Base-by-base conservation (phyloP, 2,329 filamentous ascomycete species). In the Apiospora pterosperma region DNA sequence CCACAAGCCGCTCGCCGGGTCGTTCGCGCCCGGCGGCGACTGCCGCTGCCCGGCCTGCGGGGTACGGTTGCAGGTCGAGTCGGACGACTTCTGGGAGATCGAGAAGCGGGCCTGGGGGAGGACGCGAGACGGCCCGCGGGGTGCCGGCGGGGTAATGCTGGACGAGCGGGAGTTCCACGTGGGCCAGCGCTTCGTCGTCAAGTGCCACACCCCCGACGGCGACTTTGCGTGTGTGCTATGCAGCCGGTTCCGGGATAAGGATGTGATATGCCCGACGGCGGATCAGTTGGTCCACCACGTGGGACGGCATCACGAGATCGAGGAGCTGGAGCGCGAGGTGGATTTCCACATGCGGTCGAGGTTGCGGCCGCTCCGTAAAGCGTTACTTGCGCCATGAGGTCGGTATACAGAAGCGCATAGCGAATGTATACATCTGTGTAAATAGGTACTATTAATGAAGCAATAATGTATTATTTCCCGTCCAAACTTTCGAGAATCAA, bases 141-240 rank as follows among this genome's bases (percentile, higher is more conserved):
- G 23, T 59, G 66, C 59, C 61, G 65, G 61, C 23, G 68, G 68
- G 16, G 68, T 71, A 38, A 41, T 68, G 16, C 65, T 72, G n/a
- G 71, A 75, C 63, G 70, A 73, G 39, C 68, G 72, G 61, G 68
- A 70, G 25, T 76, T 75, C 65, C 66, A 73, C 36, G 62, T 77
- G 12, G 76, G 71, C 16, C 72, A 75, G 63, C 72, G 76, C 23
- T 79, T 79, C 62, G 65, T 78, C 11, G 71, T 76, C 62, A 79
- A 79, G 66, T 79, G 76, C 61, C 77, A 79, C 64, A 75, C 74
- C 4, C 68, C 71, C 21, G 69, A 71, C 19, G 67, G 67, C 12
- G 73, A 74, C 55, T 78, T 68, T 55, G 74, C 76, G 3, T 78
- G 77, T 62, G 75, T 71, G 39, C 65, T 78, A 25, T 78, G 76